A percentile compares a stretch with the other conserved stretches of the same genome.
Evolutionary conservation across 345 rosid species (phyloP).

Genomic region (Mercurialis annua): DNA sequence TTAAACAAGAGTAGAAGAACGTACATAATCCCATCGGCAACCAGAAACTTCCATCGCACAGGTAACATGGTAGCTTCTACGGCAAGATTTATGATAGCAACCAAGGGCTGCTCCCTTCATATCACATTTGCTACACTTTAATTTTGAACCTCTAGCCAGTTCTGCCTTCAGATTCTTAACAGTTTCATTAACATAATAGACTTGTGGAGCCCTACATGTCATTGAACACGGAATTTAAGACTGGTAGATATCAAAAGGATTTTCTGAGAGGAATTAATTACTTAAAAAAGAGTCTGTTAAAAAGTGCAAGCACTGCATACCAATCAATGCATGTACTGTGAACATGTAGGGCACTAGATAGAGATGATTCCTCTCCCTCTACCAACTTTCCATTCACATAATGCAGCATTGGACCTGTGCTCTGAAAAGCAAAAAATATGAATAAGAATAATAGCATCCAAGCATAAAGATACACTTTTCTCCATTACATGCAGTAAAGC

Average conservation of each 20-base stretch:
- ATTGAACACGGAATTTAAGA: not conserved
- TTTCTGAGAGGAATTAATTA: not conserved
- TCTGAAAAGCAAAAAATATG: conserved; percentile 31
- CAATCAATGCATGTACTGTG: conserved; percentile 76
- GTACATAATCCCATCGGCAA: conserved; percentile 83
- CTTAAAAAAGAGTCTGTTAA: not conserved
- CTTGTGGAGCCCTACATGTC: conserved; percentile 75
- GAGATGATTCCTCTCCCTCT: conserved; percentile 41
- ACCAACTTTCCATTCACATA: conserved; percentile 49
- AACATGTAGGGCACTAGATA: conserved; percentile 57
- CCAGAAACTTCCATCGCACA: conserved; percentile 56
- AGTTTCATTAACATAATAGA: conserved; percentile 52
- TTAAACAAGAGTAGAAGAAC: conserved; percentile 14
- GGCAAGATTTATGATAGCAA: conserved; percentile 71
- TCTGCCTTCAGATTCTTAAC: conserved; percentile 70
- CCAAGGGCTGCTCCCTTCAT: conserved; percentile 87
- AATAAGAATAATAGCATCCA: not conserved
- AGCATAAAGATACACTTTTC: not conserved
- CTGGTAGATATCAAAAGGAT: not conserved
- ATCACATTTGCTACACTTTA: conserved; percentile 68
- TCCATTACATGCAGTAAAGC: not conserved
- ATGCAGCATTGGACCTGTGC: conserved; percentile 73
- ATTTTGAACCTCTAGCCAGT: conserved; percentile 68
- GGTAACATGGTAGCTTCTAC: conserved; percentile 71
- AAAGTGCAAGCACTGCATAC: conserved; percentile 33